Conservation (phyloP, 768 basidiomycete genomes). For the Mycena rosella region DNA sequence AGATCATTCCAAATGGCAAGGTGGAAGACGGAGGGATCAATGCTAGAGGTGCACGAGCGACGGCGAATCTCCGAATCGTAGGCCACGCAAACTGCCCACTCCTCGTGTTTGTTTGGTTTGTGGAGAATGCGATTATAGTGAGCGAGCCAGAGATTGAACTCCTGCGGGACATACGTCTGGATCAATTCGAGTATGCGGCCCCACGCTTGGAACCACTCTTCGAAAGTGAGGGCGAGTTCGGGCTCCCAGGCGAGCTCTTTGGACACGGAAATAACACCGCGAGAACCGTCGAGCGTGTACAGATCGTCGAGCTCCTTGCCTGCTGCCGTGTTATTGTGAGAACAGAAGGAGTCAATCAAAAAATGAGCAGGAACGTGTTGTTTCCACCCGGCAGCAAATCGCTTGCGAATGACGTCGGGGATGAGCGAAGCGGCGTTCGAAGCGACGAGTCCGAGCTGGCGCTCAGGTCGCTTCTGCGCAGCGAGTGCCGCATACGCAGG, state of each 20-base stretch:
- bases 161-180: constrained; percentile 20
- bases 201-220: constrained; percentile 43
- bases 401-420: constrained; percentile 32
- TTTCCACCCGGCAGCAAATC: constrained; percentile 32
- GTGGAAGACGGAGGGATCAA: constrained; percentile 27
- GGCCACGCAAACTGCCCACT: constrained; percentile 32
- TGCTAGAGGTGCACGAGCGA: neutral
- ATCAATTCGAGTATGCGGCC: constrained; percentile 32
- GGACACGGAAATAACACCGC: constrained; percentile 15
- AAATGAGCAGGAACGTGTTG: constrained; percentile 36
- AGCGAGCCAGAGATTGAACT: constrained; percentile 15
- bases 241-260: constrained; percentile 19
- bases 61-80: constrained; percentile 36
- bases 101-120: constrained; percentile 5
- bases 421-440: neutral
- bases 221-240: constrained; percentile 36
- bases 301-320: neutral
- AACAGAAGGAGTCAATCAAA: constrained; percentile 36
- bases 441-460: neutral
- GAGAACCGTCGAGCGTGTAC: neutral
- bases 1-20: constrained; percentile 30
- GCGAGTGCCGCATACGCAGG: neutral
- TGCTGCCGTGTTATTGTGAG: neutral
- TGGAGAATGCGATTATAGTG: constrained; percentile 35
- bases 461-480: neutral